Evolutionary conservation across 164 flowering plant species (phyloP).

Genomic region (Tetrastigma voinierianum): DNA sequence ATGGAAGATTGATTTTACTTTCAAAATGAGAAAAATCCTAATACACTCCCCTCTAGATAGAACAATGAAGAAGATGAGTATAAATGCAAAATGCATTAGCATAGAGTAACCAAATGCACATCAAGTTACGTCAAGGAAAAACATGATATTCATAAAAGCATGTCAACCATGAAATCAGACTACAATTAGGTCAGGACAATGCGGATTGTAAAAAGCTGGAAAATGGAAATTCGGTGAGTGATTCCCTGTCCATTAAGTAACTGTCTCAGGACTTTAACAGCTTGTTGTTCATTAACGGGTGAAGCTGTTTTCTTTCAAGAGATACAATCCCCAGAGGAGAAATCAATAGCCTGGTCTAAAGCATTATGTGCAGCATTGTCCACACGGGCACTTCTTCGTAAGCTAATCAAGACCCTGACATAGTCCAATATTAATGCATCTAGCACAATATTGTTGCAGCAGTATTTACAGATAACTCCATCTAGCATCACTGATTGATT

Average conservation of each 20-base stretch:
- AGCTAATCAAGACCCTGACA: slow-evolving; percentile 68
- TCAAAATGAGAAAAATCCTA: too few relatives aligned
- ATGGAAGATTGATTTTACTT: too few relatives aligned
- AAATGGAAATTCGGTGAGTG: slow-evolving; percentile 91
- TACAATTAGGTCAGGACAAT: slow-evolving; percentile 15
- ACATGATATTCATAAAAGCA: neutral
- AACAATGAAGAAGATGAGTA: neutral
- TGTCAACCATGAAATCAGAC: neutral
- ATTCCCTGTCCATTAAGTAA: slow-evolving; percentile 70
- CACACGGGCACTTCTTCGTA: slow-evolving; percentile 65
- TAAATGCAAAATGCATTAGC: neutral
- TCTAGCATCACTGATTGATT: slow-evolving; percentile 46
- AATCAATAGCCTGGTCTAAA: slow-evolving; percentile 54
- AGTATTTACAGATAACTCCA: slow-evolving; percentile 63
- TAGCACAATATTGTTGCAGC: slow-evolving; percentile 71
- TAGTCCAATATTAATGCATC: slow-evolving; percentile 86
- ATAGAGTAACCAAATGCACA: neutral
- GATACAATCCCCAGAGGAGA: slow-evolving; percentile 22
- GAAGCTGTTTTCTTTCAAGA: slow-evolving; percentile 28
- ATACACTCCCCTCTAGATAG: too few relatives aligned
- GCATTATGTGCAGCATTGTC: slow-evolving; percentile 63
- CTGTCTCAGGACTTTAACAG: slow-evolving; percentile 28
- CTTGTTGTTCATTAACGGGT: slow-evolving; percentile 22
- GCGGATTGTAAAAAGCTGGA: slow-evolving; percentile 86
- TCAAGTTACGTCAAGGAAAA: neutral